Percentiles rank a stretch among this genome's conserved stretches.
phyloP scores from a whole-genome alignment of 805 yeast genomes.

The Yarrowia alimentaria region DNA sequence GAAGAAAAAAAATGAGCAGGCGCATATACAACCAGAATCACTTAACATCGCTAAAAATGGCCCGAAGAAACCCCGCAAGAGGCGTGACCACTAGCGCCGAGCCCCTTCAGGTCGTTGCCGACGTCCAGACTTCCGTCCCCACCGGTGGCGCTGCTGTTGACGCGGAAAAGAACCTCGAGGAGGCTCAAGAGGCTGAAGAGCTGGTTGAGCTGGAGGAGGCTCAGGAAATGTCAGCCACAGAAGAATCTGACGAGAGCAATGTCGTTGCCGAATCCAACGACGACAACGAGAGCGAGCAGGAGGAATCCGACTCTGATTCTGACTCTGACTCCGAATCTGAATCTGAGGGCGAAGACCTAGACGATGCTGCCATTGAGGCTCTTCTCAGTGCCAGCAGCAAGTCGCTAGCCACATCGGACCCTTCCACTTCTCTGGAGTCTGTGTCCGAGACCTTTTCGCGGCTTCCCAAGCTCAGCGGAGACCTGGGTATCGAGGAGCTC shows the following conservation, averaged over 20 bases:
- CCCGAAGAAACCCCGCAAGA: constrained; percentile 18
- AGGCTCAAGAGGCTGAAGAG: neutral
- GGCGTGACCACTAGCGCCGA: neutral
- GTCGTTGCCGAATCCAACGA: neutral
- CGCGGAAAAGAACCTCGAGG: neutral
- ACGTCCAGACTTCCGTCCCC: too few species aligned
- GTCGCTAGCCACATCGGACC: neutral
- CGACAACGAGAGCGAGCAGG: neutral
- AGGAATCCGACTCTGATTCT: neutral
- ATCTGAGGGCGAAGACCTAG: neutral
- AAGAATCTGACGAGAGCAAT: neutral
- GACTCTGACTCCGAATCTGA: neutral
- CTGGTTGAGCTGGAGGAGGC: neutral
- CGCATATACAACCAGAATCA: neutral
- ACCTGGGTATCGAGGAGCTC: neutral
- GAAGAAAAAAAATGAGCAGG: neutral
- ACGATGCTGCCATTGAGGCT: neutral
- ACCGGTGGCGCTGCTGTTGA: neutral
- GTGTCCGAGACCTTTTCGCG: constrained; percentile 4
- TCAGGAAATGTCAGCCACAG: neutral
- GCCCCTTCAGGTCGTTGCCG: neutral
- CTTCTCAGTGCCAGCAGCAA: constrained; percentile 10
- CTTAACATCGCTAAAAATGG: constrained; percentile 2
- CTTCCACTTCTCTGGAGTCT: neutral
- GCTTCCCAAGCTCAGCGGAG: constrained; percentile 4